phyloP scores from a whole-genome alignment of 768 basidiomycete species.

The Termitomyces sp. region DNA sequence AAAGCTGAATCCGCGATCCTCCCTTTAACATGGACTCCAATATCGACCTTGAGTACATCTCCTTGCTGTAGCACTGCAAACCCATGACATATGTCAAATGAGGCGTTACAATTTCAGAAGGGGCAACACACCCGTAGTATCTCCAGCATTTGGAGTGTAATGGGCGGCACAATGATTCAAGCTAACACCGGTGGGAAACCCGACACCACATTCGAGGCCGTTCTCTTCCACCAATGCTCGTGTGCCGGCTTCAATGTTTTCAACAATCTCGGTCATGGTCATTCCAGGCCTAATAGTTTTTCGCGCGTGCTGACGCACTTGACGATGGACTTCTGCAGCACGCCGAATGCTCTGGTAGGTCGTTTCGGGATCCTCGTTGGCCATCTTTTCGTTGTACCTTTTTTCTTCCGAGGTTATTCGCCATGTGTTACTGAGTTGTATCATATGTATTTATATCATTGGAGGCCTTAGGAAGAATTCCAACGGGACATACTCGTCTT shows the following conservation, averaged over 20 bases:
- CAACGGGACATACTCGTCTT: conserved; percentile 67
- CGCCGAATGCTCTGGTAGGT: conserved; percentile 89
- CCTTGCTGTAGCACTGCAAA: conserved; percentile 11
- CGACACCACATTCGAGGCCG: conserved; percentile 80
- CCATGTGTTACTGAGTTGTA: conserved; percentile 66
- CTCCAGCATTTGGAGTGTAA: conserved; percentile 92
- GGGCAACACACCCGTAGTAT: conserved; percentile 59
- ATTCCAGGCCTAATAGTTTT: conserved; percentile 87
- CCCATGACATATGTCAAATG: not conserved
- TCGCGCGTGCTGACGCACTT: conserved; percentile 78
- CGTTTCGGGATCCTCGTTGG: conserved; percentile 72
- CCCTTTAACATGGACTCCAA: conserved; percentile 97
- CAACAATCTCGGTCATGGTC: conserved; percentile 90
- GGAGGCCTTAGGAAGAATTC: not conserved
- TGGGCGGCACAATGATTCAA: conserved; percentile 95
- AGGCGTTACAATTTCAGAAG: not conserved
- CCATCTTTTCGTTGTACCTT: conserved; percentile 72
- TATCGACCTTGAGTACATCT: conserved; percentile 94
- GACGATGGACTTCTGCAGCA: conserved; percentile 94
- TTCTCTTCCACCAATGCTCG: conserved; percentile 89
- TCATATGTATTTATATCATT: not conserved
- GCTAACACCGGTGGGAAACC: conserved; percentile 95
- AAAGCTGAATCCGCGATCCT: conserved; percentile 95
- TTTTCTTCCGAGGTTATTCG: conserved; percentile 90
- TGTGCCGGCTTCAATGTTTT: conserved; percentile 89